These are phyloP conservation scores for Metschnikowia noctiluminum DNA, from an alignment of 805 yeast species.

Conservation along the genomic window DNA sequence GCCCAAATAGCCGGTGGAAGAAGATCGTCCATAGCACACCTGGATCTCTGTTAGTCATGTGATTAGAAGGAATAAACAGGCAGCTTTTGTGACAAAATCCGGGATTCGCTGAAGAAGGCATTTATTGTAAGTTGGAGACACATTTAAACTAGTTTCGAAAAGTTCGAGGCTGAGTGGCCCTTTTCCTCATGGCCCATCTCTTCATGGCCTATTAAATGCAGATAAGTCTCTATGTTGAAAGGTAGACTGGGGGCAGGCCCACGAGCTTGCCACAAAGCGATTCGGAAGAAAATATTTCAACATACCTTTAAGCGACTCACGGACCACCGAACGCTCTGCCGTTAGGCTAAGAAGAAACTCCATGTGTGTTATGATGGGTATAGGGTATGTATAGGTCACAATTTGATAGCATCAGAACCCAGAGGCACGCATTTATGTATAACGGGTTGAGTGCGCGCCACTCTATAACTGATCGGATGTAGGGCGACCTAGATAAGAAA, in stretches of 20 bases:
- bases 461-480: no score
- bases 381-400: background rate
- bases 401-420: background rate
- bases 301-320: conserved; percentile 55
- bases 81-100: no score
- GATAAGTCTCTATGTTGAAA: background rate
- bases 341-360: conserved; percentile 46
- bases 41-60: conserved; percentile 16
- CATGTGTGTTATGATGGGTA: conserved; percentile 23
- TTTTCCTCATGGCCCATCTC: no score
- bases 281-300: background rate
- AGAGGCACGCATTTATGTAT: background rate
- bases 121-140: no score
- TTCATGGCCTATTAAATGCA: background rate
- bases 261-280: background rate
- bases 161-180: no score
- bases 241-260: no score
- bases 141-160: no score
- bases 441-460: no score
- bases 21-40: conserved; percentile 66
- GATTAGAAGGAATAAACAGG: background rate
- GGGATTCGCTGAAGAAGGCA: no score
- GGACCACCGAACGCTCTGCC: conserved; percentile 50
- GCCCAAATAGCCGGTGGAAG: conserved; percentile 67
- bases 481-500: no score